phyloP scores from a whole-genome alignment of 208 protist genomes.

The Porcisia deanei region DNA sequence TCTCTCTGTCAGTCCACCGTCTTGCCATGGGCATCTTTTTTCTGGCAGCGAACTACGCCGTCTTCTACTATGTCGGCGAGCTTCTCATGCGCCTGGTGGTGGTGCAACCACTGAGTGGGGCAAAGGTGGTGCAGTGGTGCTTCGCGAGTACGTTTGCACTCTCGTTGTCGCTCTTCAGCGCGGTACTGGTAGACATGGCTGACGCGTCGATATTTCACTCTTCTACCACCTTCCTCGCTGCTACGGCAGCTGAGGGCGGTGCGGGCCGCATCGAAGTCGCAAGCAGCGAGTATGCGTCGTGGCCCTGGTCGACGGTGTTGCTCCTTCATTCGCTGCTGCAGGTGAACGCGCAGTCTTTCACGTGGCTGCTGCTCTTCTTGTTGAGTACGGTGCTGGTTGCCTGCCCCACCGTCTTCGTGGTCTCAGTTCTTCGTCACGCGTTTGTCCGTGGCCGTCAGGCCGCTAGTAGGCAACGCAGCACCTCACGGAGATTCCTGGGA shows the following conservation, averaged over 20 bases:
- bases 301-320: background rate
- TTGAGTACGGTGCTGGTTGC: constrained; percentile 20
- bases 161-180: constrained; percentile 28
- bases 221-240: background rate
- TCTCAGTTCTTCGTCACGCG: constrained; percentile 7
- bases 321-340: background rate
- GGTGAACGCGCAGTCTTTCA: constrained; percentile 17
- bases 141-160: constrained; percentile 34
- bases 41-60: constrained; percentile 20
- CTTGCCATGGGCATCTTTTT: constrained; percentile 7
- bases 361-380: constrained; percentile 19
- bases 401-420: constrained; percentile 9
- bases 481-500: background rate
- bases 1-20: background rate
- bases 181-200: constrained; percentile 30
- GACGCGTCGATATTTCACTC: constrained; percentile 7
- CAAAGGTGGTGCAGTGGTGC: constrained; percentile 22
- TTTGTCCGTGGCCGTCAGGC: background rate
- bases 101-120: constrained; percentile 20
- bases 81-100: constrained; percentile 36
- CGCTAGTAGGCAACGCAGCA: background rate
- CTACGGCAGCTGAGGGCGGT: background rate
- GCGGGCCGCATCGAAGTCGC: background rate
- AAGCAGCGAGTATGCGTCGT: background rate
- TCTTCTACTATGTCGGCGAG: constrained; percentile 28